Evolutionary conservation across 129 eudicot genomes (phyloP), one percentile per base, ranked within the genome.

Genomic region (Cynara cardunculus): DNA sequence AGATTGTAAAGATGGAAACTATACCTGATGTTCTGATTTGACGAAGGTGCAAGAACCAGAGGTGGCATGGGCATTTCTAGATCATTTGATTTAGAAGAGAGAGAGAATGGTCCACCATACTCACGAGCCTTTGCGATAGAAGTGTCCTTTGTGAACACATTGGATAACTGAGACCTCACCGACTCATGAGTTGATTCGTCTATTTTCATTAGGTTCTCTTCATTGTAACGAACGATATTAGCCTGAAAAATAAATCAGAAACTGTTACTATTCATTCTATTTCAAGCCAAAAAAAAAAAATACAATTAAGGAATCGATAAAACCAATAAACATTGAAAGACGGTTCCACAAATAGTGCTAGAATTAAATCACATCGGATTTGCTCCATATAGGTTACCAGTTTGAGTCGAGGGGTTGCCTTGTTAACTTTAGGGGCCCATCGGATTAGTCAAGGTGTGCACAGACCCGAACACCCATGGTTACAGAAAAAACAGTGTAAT

Each of bases 1-100:
- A 6, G 19, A 19, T 22, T 28, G 32, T 30, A 80, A 68, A 37
- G 46, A 8, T 65, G 73, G 37, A 77, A 81, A 70, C 24, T 46
- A 1, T 81, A 95, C 99, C 97, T 92, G 79, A 89, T 81, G 76
- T 77, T 86, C 21, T 88, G 90, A 70, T 82, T 86, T 44, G 73
- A 88, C 70, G 90, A 62, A 85, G 99, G 94, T 46, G 95, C 90
- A 83, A 95, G 99, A 69, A 93, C 85, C 80, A 85, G 78, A 72
- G 99, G 99, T 73, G 97, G 99, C 97, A 95, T 92, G 72, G 97
- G 95, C 88, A 95, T 83, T 81, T 92, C 96, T 67, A 88, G 61
- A 88, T 95, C 99, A 14, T 77, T 84, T 28, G 86, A 76, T 64
- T 83, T 39, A 71, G 94, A 84, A 76, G 86, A 80, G 32, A 78